These are phyloP conservation scores for Ceratocystis ficicola DNA, from an alignment of 2,329 filamentous ascomycete species.

Conservation along the genomic window DNA sequence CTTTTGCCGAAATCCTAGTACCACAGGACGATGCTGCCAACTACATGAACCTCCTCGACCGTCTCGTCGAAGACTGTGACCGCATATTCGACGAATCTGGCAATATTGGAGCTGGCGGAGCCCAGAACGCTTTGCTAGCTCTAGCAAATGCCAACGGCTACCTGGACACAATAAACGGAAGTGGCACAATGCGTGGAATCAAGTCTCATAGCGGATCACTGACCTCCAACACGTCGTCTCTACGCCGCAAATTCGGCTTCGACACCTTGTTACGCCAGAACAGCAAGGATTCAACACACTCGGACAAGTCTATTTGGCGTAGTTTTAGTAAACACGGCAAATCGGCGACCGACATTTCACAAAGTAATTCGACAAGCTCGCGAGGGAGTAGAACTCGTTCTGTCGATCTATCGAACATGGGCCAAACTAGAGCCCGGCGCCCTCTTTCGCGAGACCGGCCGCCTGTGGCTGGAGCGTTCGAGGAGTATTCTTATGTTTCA, in stretches of 20 bases:
- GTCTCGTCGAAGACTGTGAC: slow-evolving; percentile 79
- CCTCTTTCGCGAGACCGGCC: slow-evolving; percentile 49
- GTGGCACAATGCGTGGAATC: slow-evolving; percentile 38
- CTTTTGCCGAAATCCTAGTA: slow-evolving; percentile 78
- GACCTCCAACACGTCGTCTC: slow-evolving; percentile 74
- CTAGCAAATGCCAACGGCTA: slow-evolving; percentile 34
- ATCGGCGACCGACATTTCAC: slow-evolving; percentile 21
- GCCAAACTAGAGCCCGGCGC: slow-evolving; percentile 32
- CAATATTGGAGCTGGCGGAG: slow-evolving; percentile 20
- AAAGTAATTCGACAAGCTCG: slow-evolving; percentile 22
- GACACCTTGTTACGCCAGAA: slow-evolving; percentile 64
- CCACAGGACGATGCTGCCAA: slow-evolving; percentile 49
- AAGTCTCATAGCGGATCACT: slow-evolving; percentile 61
- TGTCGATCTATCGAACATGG: slow-evolving; percentile 45
- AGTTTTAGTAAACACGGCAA: slow-evolving; percentile 59
- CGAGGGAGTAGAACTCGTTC: slow-evolving; percentile 54
- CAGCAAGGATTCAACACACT: slow-evolving; percentile 42
- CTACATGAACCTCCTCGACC: slow-evolving; percentile 79
- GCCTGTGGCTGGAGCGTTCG: slow-evolving; percentile 50
- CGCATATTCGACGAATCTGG: slow-evolving; percentile 61
- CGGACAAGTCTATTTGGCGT: slow-evolving; percentile 56
- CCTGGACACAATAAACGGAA: slow-evolving; percentile 41
- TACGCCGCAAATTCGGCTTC: slow-evolving; percentile 73
- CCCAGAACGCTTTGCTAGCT: slow-evolving; percentile 22
- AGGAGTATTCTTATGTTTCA: slow-evolving; percentile 34